Conservation (phyloP, 768 basidiomycete genomes). For the Boletellus emodensis region DNA sequence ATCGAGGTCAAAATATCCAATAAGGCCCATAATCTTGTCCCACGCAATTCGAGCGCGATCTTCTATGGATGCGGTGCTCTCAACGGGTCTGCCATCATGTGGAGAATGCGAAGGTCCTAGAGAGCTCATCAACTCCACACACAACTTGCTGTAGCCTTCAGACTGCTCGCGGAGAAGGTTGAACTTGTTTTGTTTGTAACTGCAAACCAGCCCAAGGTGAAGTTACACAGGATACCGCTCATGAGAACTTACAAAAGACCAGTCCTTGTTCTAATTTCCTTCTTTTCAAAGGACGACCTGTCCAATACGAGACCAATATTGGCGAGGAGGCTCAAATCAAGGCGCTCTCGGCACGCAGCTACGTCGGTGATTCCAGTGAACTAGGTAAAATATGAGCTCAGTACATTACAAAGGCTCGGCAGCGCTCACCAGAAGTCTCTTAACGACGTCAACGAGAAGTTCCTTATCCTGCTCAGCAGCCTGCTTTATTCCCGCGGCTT, state of each 20-base stretch:
- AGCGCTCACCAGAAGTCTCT: slow-evolving; percentile 51
- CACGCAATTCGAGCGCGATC: slow-evolving; percentile 67
- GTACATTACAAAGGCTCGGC: not conserved
- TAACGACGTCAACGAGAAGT: slow-evolving; percentile 53
- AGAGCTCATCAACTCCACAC: slow-evolving; percentile 74
- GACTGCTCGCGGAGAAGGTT: slow-evolving; percentile 96
- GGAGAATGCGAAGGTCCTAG: slow-evolving; percentile 73
- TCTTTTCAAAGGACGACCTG: slow-evolving; percentile 63
- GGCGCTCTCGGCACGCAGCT: slow-evolving; percentile 64
- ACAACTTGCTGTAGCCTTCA: slow-evolving; percentile 93
- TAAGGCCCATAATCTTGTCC: slow-evolving; percentile 83
- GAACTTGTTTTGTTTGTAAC: slow-evolving; percentile 98
- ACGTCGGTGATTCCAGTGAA: slow-evolving; percentile 53
- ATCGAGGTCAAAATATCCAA: slow-evolving; percentile 95
- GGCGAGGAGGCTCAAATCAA: slow-evolving; percentile 63
- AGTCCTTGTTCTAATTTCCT: slow-evolving; percentile 76
- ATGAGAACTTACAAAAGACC: slow-evolving; percentile 65
- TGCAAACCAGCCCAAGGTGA: slow-evolving; percentile 30
- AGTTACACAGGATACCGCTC: not conserved
- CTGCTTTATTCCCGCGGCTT: slow-evolving; percentile 45
- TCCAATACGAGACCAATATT: slow-evolving; percentile 68
- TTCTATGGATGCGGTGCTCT: slow-evolving; percentile 53
- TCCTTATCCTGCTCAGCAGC: slow-evolving; percentile 62
- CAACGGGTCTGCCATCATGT: slow-evolving; percentile 60
- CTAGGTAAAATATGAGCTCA: slow-evolving; percentile 35